These are phyloP conservation scores for Beauveria asiatica DNA, from an alignment of 2,329 filamentous ascomycete genomes.

Conservation along the genomic window DNA sequence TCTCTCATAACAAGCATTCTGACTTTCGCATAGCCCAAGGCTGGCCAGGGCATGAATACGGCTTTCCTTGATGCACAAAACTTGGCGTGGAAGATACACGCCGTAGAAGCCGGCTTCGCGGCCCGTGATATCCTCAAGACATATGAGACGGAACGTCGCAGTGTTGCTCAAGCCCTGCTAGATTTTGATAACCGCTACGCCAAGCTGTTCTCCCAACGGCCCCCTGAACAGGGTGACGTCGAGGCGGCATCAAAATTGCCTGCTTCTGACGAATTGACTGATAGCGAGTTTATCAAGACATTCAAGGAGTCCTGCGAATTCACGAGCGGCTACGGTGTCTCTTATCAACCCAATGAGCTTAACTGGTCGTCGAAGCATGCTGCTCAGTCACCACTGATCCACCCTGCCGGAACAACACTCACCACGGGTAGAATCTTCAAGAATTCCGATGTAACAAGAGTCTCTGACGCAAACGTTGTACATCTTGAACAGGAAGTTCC, in stretches of 20 bases:
- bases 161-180: conserved; percentile 75
- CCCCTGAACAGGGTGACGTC: conserved; percentile 65
- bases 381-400: conserved; percentile 61
- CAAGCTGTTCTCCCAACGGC: conserved; percentile 75
- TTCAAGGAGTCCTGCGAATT: conserved; percentile 92
- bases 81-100: conserved; percentile 92
- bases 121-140: conserved; percentile 67
- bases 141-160: conserved; percentile 79
- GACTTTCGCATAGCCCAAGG: conserved; percentile 51
- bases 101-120: conserved; percentile 77
- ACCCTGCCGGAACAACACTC: conserved; percentile 56
- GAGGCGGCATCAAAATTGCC: conserved; percentile 47
- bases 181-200: conserved; percentile 86
- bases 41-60: conserved; percentile 73
- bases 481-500: conserved; percentile 87
- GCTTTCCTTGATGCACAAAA: conserved; percentile 78
- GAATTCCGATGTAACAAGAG: conserved; percentile 74
- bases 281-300: conserved; percentile 77
- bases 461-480: conserved; percentile 82
- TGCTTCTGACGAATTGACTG: conserved; percentile 21
- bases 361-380: conserved; percentile 74
- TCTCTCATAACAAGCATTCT: conserved; percentile 34
- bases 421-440: conserved; percentile 67
- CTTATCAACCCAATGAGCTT: conserved; percentile 71
- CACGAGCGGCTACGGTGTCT: conserved; percentile 84